Conservation (phyloP, 169 alveolate species). For the Amoebophrya sp. region DNA sequence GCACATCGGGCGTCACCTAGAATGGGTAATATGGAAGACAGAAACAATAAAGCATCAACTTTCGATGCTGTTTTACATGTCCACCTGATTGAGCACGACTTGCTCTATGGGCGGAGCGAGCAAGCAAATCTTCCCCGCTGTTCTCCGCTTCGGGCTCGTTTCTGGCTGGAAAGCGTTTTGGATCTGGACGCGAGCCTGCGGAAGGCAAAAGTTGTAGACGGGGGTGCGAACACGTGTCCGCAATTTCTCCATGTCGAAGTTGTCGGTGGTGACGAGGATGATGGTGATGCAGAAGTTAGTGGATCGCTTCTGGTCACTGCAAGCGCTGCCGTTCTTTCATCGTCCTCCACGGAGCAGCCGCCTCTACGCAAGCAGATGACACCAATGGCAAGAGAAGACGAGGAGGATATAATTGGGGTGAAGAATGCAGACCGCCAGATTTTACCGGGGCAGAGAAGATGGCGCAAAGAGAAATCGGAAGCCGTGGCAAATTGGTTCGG, state of each 20-base stretch:
- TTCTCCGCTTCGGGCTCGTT: background rate
- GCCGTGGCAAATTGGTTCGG: background rate
- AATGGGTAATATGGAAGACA: background rate
- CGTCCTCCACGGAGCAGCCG: too few relatives aligned
- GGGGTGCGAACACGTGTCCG: background rate
- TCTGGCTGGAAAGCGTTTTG: background rate
- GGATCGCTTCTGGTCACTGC: too few relatives aligned
- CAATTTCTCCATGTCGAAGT: background rate
- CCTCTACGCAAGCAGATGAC: too few relatives aligned
- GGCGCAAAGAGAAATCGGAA: background rate
- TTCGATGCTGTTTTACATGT: background rate
- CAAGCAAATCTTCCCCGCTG: background rate
- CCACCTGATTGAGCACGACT: background rate
- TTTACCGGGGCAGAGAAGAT: background rate
- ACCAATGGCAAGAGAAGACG: background rate
- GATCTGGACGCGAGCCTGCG: background rate
- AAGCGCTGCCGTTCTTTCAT: background rate
- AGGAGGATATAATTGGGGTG: background rate
- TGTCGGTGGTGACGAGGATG: background rate
- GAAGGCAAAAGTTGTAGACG: too few relatives aligned
- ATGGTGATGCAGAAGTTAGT: too few relatives aligned
- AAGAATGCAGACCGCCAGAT: background rate
- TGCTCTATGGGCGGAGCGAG: background rate
- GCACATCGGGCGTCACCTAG: background rate
- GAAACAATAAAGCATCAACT: background rate